Base-by-base conservation (phyloP, 2,329 filamentous ascomycete species). In the Trichoderma gracile region DNA sequence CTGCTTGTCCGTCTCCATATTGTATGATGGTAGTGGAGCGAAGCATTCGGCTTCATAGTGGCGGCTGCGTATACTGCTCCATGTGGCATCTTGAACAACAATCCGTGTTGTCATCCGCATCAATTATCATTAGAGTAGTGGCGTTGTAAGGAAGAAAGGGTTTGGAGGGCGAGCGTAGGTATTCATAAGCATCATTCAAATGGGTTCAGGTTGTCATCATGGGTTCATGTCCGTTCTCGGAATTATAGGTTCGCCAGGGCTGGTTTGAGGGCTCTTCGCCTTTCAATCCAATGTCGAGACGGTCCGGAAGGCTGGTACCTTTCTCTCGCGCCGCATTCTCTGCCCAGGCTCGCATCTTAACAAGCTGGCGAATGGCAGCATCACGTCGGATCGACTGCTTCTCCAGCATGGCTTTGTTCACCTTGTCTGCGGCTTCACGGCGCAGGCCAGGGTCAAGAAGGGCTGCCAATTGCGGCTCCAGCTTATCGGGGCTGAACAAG, bases 331-430 rank as follows among this genome's bases (percentile, higher is more conserved):
- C 88, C 61, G 83, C 83, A 19, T 82, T 81, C 76, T 98, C 94
- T 10, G 92, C 89, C 92, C 94, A 99, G 0, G 89, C 87, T 64
- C 94, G 86, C 73, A 96, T 84, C 72, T 89, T 89, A 46, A 97
- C 88, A 3, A 99, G 82, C 68, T 90, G 86, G 63, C 90, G 85
- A 68, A 99, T 91, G 27, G 91, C 90, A 14, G 93, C 90, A 75
- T 97, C 92, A 67, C 89, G 86, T 67, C 88, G 84, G 69, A 87
- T 82, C 23, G 89, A 89, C 73, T 93, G 89, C 57, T 84, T 87
- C 63, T 85, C 82, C 27, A 98, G 79, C 60, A 99, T 92, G 12
- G 93, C 92, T 76, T 93, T 89, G 74, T 99, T 99, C 61, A 99
- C 95, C 70, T 85, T 85, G 67, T 89, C 88, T 5, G 95, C 95